These are phyloP conservation scores for Ramalina peruviana DNA, from an alignment of 495 filamentous ascomycete species.

Conservation along the genomic window DNA sequence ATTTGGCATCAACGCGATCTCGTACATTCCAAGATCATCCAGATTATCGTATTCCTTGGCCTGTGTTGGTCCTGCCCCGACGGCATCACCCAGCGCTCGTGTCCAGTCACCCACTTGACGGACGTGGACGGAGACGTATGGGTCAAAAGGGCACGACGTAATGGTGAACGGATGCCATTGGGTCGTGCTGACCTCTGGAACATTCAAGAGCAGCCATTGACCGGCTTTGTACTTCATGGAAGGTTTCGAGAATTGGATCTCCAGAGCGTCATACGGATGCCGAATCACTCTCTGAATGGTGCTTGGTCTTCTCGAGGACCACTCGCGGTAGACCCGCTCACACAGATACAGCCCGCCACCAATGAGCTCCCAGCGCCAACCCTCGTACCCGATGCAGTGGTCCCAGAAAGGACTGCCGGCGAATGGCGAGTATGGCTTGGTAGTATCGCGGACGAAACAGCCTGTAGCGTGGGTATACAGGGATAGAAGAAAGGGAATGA, in stretches of 20 bases:
- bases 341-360: conserved; percentile 74
- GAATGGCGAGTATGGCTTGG: conserved; percentile 64
- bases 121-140: conserved; percentile 86
- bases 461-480: conserved; percentile 93
- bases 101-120: conserved; percentile 97
- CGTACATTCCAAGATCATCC: conserved; percentile 94
- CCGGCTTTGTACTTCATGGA: conserved; percentile 97
- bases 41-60: conserved; percentile 74
- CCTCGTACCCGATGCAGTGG: conserved; percentile 90
- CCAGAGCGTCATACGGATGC: conserved; percentile 95
- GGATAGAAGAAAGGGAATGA: conserved; percentile 85
- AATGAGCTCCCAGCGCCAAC: conserved; percentile 93
- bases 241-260: conserved; percentile 93
- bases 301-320: conserved; percentile 65
- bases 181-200: conserved; percentile 69
- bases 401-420: conserved; percentile 69
- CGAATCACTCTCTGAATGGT: conserved; percentile 87
- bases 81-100: conserved; percentile 70
- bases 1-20: conserved; percentile 88
- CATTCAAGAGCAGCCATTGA: conserved; percentile 93
- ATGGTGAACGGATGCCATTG: conserved; percentile 99
- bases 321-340: conserved; percentile 86
- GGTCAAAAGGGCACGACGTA: conserved; percentile 92
- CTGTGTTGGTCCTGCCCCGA: conserved; percentile 78
- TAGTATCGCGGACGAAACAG: conserved; percentile 82